These are phyloP conservation scores for Arabis hirsuta DNA, from an alignment of 345 rosid genomes.

Conservation along the genomic window DNA sequence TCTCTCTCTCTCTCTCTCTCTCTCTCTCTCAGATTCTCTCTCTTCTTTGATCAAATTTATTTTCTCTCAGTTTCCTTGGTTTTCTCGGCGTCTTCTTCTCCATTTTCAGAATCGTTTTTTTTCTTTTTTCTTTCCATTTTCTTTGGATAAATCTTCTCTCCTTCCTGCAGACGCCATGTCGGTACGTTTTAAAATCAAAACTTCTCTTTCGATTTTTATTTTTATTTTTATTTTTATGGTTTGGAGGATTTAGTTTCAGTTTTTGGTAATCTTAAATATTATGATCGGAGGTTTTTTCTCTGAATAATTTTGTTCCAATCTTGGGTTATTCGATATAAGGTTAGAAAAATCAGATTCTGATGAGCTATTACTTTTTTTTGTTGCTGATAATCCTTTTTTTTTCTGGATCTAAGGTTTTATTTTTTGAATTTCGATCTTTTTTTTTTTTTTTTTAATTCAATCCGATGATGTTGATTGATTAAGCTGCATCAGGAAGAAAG, in stretches of 20 bases:
- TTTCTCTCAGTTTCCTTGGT: slow-evolving; percentile 46
- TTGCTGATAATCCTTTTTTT: not conserved
- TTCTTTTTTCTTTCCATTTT: not conserved
- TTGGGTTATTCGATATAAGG: slow-evolving; percentile 3
- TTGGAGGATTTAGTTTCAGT: slow-evolving; percentile 25
- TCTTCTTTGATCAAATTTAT: slow-evolving; percentile 35
- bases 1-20: slow-evolving; percentile 35
- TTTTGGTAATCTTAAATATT: not conserved
- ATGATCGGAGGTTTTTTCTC: not conserved
- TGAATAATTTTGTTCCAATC: not conserved
- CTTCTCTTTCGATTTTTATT: slow-evolving; percentile 8
- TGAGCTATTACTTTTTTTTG: slow-evolving; percentile 16
- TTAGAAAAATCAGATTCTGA: slow-evolving; percentile 17
- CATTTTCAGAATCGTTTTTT: not conserved
- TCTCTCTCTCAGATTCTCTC: slow-evolving; percentile 27
- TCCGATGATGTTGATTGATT: slow-evolving; percentile 20
- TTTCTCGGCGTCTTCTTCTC: slow-evolving; percentile 45
- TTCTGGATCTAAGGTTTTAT: slow-evolving; percentile 35
- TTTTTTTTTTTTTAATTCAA: slow-evolving; percentile 19
- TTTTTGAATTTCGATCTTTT: not conserved
- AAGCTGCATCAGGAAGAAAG: slow-evolving; percentile 18
- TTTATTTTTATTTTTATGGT: slow-evolving; percentile 1
- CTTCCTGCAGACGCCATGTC: slow-evolving; percentile 41
- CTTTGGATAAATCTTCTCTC: slow-evolving; percentile 34
- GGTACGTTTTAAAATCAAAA: slow-evolving; percentile 21